Evolutionary conservation across 352 stramenopile genomes (phyloP).

Genomic region (Thraustotheca clavata): DNA sequence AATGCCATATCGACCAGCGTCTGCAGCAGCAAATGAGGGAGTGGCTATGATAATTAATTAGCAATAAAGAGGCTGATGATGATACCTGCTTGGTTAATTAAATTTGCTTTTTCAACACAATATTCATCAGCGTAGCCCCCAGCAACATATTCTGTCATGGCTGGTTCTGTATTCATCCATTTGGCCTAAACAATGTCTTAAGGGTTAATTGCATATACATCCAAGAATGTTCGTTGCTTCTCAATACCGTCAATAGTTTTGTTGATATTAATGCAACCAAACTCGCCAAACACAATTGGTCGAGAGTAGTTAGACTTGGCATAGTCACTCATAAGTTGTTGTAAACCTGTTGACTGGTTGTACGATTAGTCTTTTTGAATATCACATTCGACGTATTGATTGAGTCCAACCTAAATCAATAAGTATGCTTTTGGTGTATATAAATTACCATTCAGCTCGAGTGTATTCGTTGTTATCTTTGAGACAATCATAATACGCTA

Average conservation of each 20-base stretch:
- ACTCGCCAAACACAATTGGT: slow-evolving; percentile 64
- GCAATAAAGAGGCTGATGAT: not conserved
- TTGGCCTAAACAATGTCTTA: slow-evolving; percentile 35
- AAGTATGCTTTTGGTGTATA: no score
- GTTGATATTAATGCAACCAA: slow-evolving; percentile 46
- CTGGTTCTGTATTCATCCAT: slow-evolving; percentile 75
- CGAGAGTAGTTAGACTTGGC: slow-evolving; percentile 34
- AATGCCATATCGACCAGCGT: slow-evolving; percentile 59
- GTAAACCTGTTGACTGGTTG: slow-evolving; percentile 37
- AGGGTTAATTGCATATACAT: slow-evolving; percentile 13
- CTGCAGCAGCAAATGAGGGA: slow-evolving; percentile 22
- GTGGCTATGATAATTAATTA: not conserved
- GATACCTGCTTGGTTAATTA: slow-evolving; percentile 33
- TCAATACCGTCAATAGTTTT: slow-evolving; percentile 56
- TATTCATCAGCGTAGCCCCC: slow-evolving; percentile 81
- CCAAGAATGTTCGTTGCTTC: slow-evolving; percentile 54
- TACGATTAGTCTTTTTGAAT: no score
- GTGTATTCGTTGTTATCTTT: slow-evolving; percentile 38
- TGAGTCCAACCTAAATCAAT: slow-evolving; percentile 34
- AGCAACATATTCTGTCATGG: slow-evolving; percentile 64
- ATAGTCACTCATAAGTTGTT: slow-evolving; percentile 52
- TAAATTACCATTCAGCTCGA: slow-evolving; percentile 36
- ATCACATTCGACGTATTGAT: slow-evolving; percentile 69
- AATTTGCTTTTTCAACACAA: slow-evolving; percentile 58
- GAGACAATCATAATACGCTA: slow-evolving; percentile 67